These are phyloP conservation scores for Cyclotella sp. DNA, from an alignment of 108 stramenopile species.

Conservation along the genomic window DNA sequence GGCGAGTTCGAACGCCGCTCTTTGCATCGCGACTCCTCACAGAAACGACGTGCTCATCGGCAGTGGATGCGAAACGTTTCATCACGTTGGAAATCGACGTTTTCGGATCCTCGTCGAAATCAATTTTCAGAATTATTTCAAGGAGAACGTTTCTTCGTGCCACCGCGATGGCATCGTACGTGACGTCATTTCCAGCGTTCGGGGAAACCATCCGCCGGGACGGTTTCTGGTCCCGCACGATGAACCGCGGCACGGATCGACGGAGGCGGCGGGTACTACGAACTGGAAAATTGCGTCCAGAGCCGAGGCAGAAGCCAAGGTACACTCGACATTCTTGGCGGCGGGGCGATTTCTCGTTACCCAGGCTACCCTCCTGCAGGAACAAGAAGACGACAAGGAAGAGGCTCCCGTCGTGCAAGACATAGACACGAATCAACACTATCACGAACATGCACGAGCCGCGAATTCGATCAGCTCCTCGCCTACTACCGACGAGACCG, in stretches of 20 bases:
- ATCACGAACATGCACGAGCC: not conserved
- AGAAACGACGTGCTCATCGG: constrained; percentile 46
- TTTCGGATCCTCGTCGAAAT: constrained; percentile 37
- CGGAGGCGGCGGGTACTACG: not conserved
- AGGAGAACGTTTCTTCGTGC: not conserved
- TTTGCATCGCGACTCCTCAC: constrained; percentile 1
- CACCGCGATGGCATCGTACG: constrained; percentile 11
- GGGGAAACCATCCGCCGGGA: constrained; percentile 33
- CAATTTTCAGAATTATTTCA: constrained; percentile 32
- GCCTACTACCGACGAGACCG: not conserved
- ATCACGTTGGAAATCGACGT: constrained; percentile 46
- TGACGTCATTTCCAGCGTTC: constrained; percentile 20
- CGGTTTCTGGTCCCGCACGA: constrained; percentile 29
- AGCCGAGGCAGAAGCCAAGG: constrained; percentile 18
- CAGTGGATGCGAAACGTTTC: constrained; percentile 3
- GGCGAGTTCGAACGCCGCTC: not conserved
- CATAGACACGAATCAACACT: no score
- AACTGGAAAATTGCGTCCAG: constrained; percentile 27
- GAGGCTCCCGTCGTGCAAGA: not conserved
- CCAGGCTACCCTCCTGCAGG: not conserved
- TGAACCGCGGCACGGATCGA: not conserved
- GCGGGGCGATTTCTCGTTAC: constrained; percentile 31
- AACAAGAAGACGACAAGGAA: not conserved
- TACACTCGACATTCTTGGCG: constrained; percentile 27
- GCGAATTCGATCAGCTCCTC: no score